Evolutionary conservation across 805 yeast genomes (phyloP), one percentile per base, ranked within the genome.

Genomic region (Candida fluviatilis): DNA sequence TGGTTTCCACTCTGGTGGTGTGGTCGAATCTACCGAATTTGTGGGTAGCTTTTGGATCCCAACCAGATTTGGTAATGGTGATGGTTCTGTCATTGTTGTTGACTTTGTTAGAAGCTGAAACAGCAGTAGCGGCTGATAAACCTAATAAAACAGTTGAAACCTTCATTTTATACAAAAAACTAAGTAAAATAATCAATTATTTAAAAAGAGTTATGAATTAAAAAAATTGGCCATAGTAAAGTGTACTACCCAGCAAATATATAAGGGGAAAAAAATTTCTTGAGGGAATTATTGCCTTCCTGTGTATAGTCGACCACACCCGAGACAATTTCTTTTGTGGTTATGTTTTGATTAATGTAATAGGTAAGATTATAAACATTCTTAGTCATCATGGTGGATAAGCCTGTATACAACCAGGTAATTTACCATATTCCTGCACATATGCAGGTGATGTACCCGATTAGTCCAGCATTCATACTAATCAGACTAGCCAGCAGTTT

Each of bases 111-210:
- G 57, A 50, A 29, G 57, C 55, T 19, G 53, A 38, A 15, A 43
- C 57, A 18, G 53, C 54, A 49, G 61, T 53, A 45, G 64, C 68
- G 36, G 71, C 61, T 43, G 61, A 48, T 38, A 69, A 59, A 34
- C 71, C 66, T 52, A 64, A 55, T 36, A 66, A 60, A 52, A 65
- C 59, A 48, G 60, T 57, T 37, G 71, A 49, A 39, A 70, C 58
- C 64, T 69, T 72, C 78, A 73, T 73, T 25, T 11, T 40, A 13
- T 16, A 7, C 15, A 10, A 26, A 7, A 26, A 10, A 28, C 13
- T 12, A 15, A 31, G 21, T 31, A 31, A 31, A 31, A 13, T 16
- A 10, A 33, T 26, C 12, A 31, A 31, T 24, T 16, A 10, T 7
- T 26, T 26, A 26, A 13, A 26, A 15, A 29, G 32, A 29, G 15